Percentiles rank a stretch among this genome's conserved stretches.
Evolutionary conservation across 768 basidiomycete species (phyloP).

Genomic region (Hericium rajendrae): DNA sequence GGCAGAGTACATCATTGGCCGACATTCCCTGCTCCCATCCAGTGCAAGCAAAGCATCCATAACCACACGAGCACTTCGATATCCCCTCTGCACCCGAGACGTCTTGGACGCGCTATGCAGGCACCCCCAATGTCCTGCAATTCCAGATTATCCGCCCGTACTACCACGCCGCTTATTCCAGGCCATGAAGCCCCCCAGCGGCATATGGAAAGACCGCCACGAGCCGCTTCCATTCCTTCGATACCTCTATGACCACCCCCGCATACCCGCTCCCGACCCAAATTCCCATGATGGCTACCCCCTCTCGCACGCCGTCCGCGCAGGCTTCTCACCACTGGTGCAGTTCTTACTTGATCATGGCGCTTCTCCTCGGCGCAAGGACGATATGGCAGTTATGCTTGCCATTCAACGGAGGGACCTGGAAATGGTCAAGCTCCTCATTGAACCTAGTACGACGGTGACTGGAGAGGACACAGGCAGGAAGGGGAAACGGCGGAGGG

Average conservation of each 20-base stretch:
- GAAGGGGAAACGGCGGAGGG: conserved; percentile 37
- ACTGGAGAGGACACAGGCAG: conserved; percentile 14
- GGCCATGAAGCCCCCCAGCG: conserved; percentile 20
- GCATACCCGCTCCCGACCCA: conserved; percentile 33
- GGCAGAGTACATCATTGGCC: conserved; percentile 54
- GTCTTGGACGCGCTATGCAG: conserved; percentile 40
- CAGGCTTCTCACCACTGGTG: conserved; percentile 53
- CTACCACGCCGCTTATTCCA: conserved; percentile 65
- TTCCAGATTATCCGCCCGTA: conserved; percentile 24
- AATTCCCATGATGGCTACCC: conserved; percentile 78
- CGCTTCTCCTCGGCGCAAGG: conserved; percentile 58
- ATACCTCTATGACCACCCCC: conserved; percentile 38
- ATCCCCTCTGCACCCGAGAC: conserved; percentile 32
- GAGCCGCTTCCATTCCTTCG: conserved; percentile 56
- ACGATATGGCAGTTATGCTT: conserved; percentile 56
- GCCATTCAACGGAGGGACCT: conserved; percentile 70
- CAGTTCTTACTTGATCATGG: conserved; percentile 60
- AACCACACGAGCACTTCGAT: conserved; percentile 45
- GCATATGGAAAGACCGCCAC: conserved; percentile 38
- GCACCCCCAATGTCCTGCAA: conserved; percentile 8
- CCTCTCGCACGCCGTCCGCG: conserved; percentile 68
- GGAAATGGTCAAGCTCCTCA: conserved; percentile 59
- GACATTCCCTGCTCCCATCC: conserved; percentile 9
- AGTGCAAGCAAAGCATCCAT: not conserved
- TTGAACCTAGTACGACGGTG: conserved; percentile 36